Evolutionary conservation across 176 grass and related monocot genomes (phyloP).

Genomic region (Hordeum vulgare): MorexV3_pseudomolecules_assembly NC_058519.1:544356289-544356788

Average conservation of each 20-base stretch:
- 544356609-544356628: background rate
- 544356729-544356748: background rate
- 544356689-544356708: background rate
- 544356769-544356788: background rate
- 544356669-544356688: background rate
- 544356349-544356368: conserved; percentile 51
- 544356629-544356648: background rate
- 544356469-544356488: conserved; percentile 78
- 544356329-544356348: conserved; percentile 78
- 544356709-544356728: background rate
- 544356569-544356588: background rate
- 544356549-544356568: background rate
- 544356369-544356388: conserved; percentile 54
- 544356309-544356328: conserved; percentile 69
- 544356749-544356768: background rate
- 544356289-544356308: conserved; percentile 85
- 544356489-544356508: conserved; percentile 57
- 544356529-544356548: background rate
- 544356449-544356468: conserved; percentile 49
- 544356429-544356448: conserved; percentile 35
- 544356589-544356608: background rate
- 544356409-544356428: conserved; percentile 92
- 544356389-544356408: conserved; percentile 62
- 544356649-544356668: background rate
- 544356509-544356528: conserved; percentile 11